Base-by-base conservation (phyloP, 208 protist genomes). In the Sergeia podlipaevii region DNA sequence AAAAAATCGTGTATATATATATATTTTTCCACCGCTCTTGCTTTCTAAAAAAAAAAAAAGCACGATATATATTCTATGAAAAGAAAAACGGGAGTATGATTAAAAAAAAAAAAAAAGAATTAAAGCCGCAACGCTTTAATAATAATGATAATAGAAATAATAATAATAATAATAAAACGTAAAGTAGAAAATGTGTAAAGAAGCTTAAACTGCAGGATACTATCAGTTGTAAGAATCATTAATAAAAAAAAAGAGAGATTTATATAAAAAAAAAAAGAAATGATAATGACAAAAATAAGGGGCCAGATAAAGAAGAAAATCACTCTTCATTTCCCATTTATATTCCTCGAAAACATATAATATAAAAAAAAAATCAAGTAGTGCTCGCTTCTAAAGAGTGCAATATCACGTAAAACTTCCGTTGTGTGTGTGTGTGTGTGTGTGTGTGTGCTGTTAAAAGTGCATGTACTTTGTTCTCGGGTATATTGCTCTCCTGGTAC, bases 1-100 rank as follows among this genome's bases (percentile, higher is more conserved):
- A 37, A 45, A 24, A 17, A 72, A 54, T 47, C 37, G 39, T 52
- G 33, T 49, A 47, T 51, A 72, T 38, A 37, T 32, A 47, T 27
- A 51, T 26, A 55, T 49, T 38, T 20, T 6, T n/a, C 32, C 41
- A 46, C 26, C 23, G 7, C 54, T 55, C n/a, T 54, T 42, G 10
- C 39, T 6, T 13, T 18, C 15, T 33, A 43, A 34, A 15, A 49
- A n/a, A 33, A 46, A 52, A 53, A 56, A 50, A 36, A 57, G 7
- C 18, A 27, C 10, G 42, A n/a, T 47, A 18, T 8, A 13, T n/a
- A 27, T 8, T 21, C 17, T 47, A 10, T 47, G 26, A 21, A 47
- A 47, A 47, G 10, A 10, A 47, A n/a, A 23, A n/a, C 38, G 21
- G 33, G n/a, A n/a, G n/a, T n/a, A n/a, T n/a, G n/a, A n/a, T n/a